Conservation (phyloP, 176 grass and related monocot species). For the Lolium rigidum region DNA sequence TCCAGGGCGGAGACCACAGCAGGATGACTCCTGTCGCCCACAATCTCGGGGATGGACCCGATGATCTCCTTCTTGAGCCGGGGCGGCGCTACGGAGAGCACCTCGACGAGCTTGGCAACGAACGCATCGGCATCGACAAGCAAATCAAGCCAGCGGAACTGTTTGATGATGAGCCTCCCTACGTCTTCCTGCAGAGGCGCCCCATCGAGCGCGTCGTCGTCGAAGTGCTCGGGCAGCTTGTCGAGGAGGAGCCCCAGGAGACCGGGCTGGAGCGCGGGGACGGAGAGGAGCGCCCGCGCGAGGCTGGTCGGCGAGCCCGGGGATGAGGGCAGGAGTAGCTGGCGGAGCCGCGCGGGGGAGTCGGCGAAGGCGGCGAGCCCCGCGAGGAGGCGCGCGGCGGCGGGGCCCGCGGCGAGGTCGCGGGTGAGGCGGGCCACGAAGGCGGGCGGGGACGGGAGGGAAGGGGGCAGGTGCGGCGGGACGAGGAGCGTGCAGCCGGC, state of each 20-base stretch:
- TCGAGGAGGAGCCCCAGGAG: constrained; percentile 82
- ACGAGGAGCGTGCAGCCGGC: constrained; percentile 81
- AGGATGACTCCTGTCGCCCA: constrained; percentile 75
- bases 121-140: constrained; percentile 70
- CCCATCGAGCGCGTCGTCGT: constrained; percentile 51
- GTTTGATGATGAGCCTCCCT: constrained; percentile 67
- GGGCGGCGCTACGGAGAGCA: constrained; percentile 81
- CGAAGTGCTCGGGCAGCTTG: constrained; percentile 91
- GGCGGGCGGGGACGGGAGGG: constrained; percentile 44
- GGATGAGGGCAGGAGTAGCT: constrained; percentile 55
- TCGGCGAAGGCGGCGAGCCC: constrained; percentile 60
- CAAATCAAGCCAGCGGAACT: constrained; percentile 88
- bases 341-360: constrained; percentile 53
- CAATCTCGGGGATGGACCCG: constrained; percentile 85
- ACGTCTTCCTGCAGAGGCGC: constrained; percentile 73
- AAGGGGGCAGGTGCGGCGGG: constrained; percentile 51
- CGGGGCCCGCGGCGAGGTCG: constrained; percentile 45
- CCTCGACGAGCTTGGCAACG: constrained; percentile 68
- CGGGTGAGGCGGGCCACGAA: constrained; percentile 59
- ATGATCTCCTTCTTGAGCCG: constrained; percentile 93
- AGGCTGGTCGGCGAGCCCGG: constrained; percentile 65
- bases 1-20: constrained; percentile 65
- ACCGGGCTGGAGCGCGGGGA: constrained; percentile 70
- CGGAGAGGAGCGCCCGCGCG: constrained; percentile 64
- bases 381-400: constrained; percentile 51